Base-by-base conservation (phyloP, 441 rosid genomes). In the Pelargonium australe region DNA sequence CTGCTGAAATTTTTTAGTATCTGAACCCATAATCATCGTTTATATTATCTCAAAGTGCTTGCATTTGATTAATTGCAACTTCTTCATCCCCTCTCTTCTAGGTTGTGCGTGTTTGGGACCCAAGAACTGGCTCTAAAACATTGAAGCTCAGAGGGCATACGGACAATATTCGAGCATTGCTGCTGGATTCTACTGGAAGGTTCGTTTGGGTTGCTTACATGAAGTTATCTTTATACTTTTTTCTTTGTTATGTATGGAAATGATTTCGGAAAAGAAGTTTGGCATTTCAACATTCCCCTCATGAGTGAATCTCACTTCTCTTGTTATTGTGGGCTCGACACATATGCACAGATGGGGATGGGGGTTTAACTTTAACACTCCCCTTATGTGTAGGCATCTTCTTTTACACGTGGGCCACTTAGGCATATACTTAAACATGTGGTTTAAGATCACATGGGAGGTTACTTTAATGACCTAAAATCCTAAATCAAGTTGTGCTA, bases 71-170 rank as follows among this genome's bases (percentile, higher is more conserved):
- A 16, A 17, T 34, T 34, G 37, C 0, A 34, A 34, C 37, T 34
- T 34, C 37, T 34, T 34, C 8, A 57, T 57, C 47, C 13, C 14
- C 44, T 7, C 64, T 14, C 66, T 63, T 82, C 53, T 73, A 95
- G 99, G 97, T 90, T 75, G 92, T 95, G 75, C 97, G 99, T 58
- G 96, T 92, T 70, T 95, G 99, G 99, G 99, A 95, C 79, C 96
- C 98, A 70, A 87, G 99, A 80, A 85, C 90, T 75, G 99, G 98
- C 76, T 81, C 93, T 53, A 95, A 95, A 87, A 87, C 89, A 74
- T 88, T 95, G 96, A 95, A 95, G 80, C 77, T 95, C 71, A 87
- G 92, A 80, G 98, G 99, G 76, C 98, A 95, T 75, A 88, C 92
- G 37, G 99, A 95, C 84, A 95, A 95, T 74, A 88, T 95, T 69